phyloP scores from a whole-genome alignment of 371 early-diverging fungal species.

The Cokeromyces recurvatus region DNA sequence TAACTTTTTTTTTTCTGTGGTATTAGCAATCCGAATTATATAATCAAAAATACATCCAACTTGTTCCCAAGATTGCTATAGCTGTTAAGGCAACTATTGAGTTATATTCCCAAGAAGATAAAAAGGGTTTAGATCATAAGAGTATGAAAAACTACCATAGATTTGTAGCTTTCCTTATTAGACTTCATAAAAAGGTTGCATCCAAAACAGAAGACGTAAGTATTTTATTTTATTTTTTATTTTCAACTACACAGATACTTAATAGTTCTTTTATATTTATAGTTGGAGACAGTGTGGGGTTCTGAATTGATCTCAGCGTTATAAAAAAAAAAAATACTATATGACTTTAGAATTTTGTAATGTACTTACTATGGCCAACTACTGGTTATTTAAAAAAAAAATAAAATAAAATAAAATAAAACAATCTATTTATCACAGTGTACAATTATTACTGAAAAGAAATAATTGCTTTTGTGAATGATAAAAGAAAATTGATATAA shows the following conservation, averaged over 20 bases:
- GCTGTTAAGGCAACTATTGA: slow-evolving; percentile 21
- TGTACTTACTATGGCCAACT: too few species aligned
- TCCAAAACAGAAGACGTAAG: slow-evolving; percentile 24
- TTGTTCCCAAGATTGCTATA: slow-evolving; percentile 24
- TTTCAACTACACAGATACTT: background rate
- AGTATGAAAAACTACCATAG: slow-evolving; percentile 25
- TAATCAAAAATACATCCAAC: slow-evolving; percentile 18
- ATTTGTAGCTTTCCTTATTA: slow-evolving; percentile 20
- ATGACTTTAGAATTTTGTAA: too few species aligned
- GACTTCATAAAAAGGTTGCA: slow-evolving; percentile 26
- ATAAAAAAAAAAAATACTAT: slow-evolving; percentile 12
- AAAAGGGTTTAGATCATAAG: slow-evolving; percentile 21
- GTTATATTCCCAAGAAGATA: slow-evolving; percentile 11
- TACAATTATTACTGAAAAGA: too few species aligned
- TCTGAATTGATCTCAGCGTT: slow-evolving; percentile 20
- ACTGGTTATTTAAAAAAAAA: too few species aligned
- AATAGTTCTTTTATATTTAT: background rate
- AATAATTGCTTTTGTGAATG: too few species aligned
- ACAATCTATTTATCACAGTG: too few species aligned
- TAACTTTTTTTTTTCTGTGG: too few species aligned
- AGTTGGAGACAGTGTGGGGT: slow-evolving; percentile 24
- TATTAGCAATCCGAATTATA: slow-evolving; percentile 41
- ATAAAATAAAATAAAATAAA: too few species aligned
- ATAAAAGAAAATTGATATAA: too few species aligned
- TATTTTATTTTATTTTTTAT: slow-evolving; percentile 1